phyloP scores from a whole-genome alignment of 345 rosid species.

The Melaleuca quinquenervia region DNA sequence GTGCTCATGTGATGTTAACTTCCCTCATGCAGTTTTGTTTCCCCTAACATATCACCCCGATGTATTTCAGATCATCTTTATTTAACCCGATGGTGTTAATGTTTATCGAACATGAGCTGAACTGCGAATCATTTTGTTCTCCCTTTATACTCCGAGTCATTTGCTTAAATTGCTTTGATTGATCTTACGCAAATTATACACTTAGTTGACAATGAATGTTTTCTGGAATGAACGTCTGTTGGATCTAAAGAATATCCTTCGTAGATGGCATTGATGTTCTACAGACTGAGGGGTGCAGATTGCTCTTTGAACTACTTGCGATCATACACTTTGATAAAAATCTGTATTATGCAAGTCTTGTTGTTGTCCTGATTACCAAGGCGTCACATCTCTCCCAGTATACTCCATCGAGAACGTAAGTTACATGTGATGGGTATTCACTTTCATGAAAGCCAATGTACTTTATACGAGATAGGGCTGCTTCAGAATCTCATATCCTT shows the following conservation, averaged over 20 bases:
- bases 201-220: not conserved
- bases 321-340: not conserved
- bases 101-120: not conserved
- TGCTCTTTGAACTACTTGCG: not conserved
- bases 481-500: not conserved
- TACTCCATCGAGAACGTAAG: not conserved
- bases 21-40: not conserved
- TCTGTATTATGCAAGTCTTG: not conserved
- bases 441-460: not conserved
- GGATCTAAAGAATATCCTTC: not conserved
- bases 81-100: not conserved
- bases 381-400: accelerated
- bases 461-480: not conserved
- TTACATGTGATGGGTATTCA: not conserved
- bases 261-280: not conserved
- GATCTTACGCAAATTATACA: not conserved
- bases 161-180: not conserved
- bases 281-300: not conserved
- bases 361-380: not conserved
- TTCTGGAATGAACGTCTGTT: not conserved
- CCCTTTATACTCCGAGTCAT: not conserved
- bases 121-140: not conserved
- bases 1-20: not conserved
- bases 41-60: not conserved
- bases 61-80: not conserved